A percentile compares a stretch with the other conserved stretches of the same genome.
These are phyloP conservation scores for Withania somnifera DNA, from an alignment of 305 asterid species.

Conservation along the genomic window DNA sequence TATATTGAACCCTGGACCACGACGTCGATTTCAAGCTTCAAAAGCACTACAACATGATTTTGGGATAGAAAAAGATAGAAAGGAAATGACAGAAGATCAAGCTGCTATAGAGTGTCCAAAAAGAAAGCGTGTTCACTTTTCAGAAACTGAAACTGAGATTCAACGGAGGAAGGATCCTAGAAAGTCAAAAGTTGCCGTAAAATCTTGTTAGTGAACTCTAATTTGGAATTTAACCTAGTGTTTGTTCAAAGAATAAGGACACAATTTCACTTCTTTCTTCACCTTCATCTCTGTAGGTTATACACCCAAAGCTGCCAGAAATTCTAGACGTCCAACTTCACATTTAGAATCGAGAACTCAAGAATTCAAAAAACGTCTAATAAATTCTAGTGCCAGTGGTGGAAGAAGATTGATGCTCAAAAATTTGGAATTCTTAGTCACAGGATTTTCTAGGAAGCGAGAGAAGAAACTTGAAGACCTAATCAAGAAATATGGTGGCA, in stretches of 20 bases:
- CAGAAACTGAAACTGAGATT: slow-evolving; percentile 25
- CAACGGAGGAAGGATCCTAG: slow-evolving; percentile 16
- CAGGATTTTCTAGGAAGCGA: slow-evolving; percentile 56
- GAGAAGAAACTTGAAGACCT: slow-evolving; percentile 57
- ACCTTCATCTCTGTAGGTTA: slow-evolving; percentile 31
- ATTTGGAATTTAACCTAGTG: neutral
- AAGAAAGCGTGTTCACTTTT: slow-evolving; percentile 44
- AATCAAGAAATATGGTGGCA: slow-evolving; percentile 58
- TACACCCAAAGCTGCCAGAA: slow-evolving; percentile 29
- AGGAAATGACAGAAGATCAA: neutral
- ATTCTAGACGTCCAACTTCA: slow-evolving; percentile 22
- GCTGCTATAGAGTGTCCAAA: slow-evolving; percentile 13
- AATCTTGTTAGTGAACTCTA: slow-evolving; percentile 33
- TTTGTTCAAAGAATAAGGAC: neutral
- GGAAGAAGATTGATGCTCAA: slow-evolving; percentile 49
- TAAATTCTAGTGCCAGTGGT: slow-evolving; percentile 16
- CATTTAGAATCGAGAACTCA: slow-evolving; percentile 30
- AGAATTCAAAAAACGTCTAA: slow-evolving; percentile 22
- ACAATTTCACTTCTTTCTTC: neutral
- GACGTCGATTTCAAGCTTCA: slow-evolving; percentile 4
- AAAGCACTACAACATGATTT: slow-evolving; percentile 17
- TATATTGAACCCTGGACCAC: slow-evolving; percentile 10
- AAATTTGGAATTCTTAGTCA: slow-evolving; percentile 65
- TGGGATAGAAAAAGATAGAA: slow-evolving; percentile 19
- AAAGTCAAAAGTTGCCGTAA: slow-evolving; percentile 23